A percentile compares a stretch with the other conserved stretches of the same genome.
Conservation (phyloP, 2,329 filamentous ascomycete species). For the Aspergillus pseudoviridinutans region DNA sequence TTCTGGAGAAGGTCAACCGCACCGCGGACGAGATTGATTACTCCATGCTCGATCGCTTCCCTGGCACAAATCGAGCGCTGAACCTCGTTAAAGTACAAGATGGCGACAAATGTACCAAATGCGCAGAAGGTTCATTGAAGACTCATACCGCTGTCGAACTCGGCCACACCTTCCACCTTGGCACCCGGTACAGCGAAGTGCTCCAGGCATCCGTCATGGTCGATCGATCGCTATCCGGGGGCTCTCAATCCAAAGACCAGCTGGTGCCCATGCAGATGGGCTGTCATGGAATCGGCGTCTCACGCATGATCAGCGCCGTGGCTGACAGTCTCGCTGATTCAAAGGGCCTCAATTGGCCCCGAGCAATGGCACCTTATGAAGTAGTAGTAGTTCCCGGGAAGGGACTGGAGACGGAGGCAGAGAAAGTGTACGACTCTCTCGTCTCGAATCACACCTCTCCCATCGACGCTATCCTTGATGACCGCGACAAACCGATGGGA, state of each 20-base stretch:
- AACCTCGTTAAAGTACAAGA: constrained; percentile 63
- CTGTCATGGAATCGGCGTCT: constrained; percentile 92
- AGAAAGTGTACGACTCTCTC: constrained; percentile 62
- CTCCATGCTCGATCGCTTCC: constrained; percentile 34
- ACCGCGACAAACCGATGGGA: constrained; percentile 62
- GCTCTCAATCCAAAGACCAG: constrained; percentile 20
- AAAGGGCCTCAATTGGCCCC: constrained; percentile 81
- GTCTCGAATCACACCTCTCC: constrained; percentile 18
- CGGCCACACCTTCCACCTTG: constrained; percentile 92
- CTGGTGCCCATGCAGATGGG: constrained; percentile 77
- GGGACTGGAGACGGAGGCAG: constrained; percentile 47
- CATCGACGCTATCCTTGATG: constrained; percentile 70
- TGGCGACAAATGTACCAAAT: constrained; percentile 71
- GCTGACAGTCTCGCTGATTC: constrained; percentile 70
- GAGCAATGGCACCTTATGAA: constrained; percentile 79
- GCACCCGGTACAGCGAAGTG: constrained; percentile 78
- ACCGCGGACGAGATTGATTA: constrained; percentile 30
- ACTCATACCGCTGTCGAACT: constrained; percentile 78
- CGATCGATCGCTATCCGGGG: constrained; percentile 27
- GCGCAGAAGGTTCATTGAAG: constrained; percentile 58
- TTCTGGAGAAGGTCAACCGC: constrained; percentile 27
- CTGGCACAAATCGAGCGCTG: constrained; percentile 43
- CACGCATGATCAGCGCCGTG: constrained; percentile 80
- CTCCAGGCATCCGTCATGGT: constrained; percentile 61
- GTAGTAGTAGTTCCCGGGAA: constrained; percentile 60